These are phyloP conservation scores for Emmonsiellopsis sp. DNA, from an alignment of 2,329 filamentous ascomycete genomes.

Conservation along the genomic window DNA sequence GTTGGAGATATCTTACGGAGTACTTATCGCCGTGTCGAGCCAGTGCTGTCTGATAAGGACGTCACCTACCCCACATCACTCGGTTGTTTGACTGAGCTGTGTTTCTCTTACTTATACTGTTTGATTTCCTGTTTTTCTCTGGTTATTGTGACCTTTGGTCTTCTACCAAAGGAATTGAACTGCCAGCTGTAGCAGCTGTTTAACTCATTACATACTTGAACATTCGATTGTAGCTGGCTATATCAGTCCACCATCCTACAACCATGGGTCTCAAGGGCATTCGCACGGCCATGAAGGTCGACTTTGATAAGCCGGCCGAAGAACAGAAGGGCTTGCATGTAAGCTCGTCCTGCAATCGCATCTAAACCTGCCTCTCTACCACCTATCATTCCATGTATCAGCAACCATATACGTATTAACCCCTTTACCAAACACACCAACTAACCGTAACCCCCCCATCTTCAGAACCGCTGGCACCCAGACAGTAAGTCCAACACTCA, in stretches of 20 bases:
- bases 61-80: too few relatives aligned
- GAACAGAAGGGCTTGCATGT: slow-evolving; percentile 65
- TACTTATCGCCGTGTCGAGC: neutral
- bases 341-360: slow-evolving; percentile 23
- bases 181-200: neutral
- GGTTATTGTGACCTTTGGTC: neutral
- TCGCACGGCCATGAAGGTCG: slow-evolving; percentile 64
- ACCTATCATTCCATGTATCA: neutral
- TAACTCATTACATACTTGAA: neutral
- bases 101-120: neutral
- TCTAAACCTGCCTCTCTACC: too few relatives aligned
- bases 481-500: slow-evolving; percentile 53
- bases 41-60: too few relatives aligned
- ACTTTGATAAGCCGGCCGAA: slow-evolving; percentile 60
- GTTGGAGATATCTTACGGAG: neutral
- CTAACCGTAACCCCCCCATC: slow-evolving; percentile 3
- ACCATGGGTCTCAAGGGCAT: slow-evolving; percentile 41
- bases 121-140: neutral
- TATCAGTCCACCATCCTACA: neutral
- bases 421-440: neutral
- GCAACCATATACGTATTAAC: slow-evolving; percentile 7
- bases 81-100: neutral
- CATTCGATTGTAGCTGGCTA: neutral
- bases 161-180: neutral
- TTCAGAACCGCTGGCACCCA: slow-evolving; percentile 84